Percentiles rank a stretch among this genome's conserved stretches.
These are phyloP conservation scores for Seiridium cupressi DNA, from an alignment of 2,329 filamentous ascomycete species.

Conservation along the genomic window DNA sequence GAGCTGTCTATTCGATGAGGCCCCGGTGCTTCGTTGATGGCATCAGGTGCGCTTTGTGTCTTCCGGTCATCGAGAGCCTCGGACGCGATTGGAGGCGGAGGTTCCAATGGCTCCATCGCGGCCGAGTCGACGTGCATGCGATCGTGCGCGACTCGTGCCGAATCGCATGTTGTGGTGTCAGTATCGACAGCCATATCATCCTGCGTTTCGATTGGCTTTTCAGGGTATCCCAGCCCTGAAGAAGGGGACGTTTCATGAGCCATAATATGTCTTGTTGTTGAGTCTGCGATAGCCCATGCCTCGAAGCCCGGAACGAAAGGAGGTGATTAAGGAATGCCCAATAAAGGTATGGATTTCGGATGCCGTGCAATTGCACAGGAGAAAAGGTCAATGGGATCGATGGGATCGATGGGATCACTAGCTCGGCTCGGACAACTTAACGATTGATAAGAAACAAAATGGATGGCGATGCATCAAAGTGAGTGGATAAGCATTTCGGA, in stretches of 20 bases:
- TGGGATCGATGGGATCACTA: too few species aligned
- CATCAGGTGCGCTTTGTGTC: conserved; percentile 4
- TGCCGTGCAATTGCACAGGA: too few species aligned
- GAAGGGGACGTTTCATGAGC: neutral
- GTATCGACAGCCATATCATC: neutral
- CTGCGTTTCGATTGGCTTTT: neutral
- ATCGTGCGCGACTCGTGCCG: neutral
- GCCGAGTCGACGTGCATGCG: neutral
- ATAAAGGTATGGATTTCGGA: too few species aligned
- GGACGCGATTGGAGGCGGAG: neutral
- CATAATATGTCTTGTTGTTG: neutral
- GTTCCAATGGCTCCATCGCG: neutral
- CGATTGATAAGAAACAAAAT: too few species aligned
- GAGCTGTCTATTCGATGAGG: neutral
- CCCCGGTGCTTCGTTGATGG: neutral
- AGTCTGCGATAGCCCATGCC: neutral
- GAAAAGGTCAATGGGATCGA: too few species aligned
- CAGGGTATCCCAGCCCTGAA: neutral
- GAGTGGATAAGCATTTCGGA: too few species aligned
- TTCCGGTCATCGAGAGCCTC: conserved; percentile 3
- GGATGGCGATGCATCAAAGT: too few species aligned
- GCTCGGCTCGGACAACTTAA: too few species aligned
- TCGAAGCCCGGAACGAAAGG: neutral
- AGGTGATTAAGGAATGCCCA: too few species aligned
- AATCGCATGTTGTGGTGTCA: neutral